Conservation (phyloP, 805 yeast species). For the Starmerella vaccinii region DNA sequence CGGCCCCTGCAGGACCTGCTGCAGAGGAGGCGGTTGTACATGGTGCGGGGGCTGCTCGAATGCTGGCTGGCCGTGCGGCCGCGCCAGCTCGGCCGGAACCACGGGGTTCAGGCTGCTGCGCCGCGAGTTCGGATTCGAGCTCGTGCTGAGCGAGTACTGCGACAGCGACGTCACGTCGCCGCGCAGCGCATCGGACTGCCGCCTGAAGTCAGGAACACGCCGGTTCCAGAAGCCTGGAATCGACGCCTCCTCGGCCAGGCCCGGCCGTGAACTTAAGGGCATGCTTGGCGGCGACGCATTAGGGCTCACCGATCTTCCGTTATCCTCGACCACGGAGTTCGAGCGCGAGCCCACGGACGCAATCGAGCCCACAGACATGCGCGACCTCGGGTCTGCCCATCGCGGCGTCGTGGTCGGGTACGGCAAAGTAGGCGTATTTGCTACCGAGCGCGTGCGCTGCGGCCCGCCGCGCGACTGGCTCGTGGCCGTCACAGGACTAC, state of each 20-base stretch:
- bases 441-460: background rate
- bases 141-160: slow-evolving; percentile 18
- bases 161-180: slow-evolving; percentile 19
- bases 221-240: slow-evolving; percentile 5
- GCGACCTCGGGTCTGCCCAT: slow-evolving; percentile 15
- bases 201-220: slow-evolving; percentile 14
- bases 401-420: slow-evolving; percentile 12
- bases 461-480: slow-evolving; percentile 2
- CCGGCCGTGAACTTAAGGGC: background rate
- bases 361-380: slow-evolving; percentile 12
- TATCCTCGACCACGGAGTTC: slow-evolving; percentile 12
- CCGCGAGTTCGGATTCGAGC: slow-evolving; percentile 12
- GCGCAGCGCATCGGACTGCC: slow-evolving; percentile 10
- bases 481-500: background rate
- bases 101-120: slow-evolving; percentile 10
- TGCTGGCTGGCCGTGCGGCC: slow-evolving; percentile 2
- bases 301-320: slow-evolving; percentile 9
- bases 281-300: slow-evolving; percentile 11
- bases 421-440: slow-evolving; percentile 8
- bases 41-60: background rate
- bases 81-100: slow-evolving; percentile 9
- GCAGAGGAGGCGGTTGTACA: background rate
- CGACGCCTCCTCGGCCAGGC: slow-evolving; percentile 10
- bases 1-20: slow-evolving; percentile 5
- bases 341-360: slow-evolving; percentile 12